Conservation (phyloP, 345 rosid species). For the Noccaea bulbosa region DNA sequence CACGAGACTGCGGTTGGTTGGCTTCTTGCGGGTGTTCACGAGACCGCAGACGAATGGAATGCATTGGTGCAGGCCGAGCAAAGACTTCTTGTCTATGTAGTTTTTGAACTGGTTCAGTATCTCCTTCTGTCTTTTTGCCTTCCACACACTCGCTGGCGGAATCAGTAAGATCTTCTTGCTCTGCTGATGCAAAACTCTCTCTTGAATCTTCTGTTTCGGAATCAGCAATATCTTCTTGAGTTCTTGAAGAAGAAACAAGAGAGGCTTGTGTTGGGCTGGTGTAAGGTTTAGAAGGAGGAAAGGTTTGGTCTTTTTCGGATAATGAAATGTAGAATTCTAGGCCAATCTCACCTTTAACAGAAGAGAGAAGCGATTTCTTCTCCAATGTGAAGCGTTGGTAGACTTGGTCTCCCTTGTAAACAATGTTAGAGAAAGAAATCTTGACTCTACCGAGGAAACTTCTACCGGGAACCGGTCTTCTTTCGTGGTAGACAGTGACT, state of each 20-base stretch:
- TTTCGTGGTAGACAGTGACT: conserved; percentile 55
- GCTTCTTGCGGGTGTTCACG: conserved; percentile 34
- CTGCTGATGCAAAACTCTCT: conserved; percentile 34
- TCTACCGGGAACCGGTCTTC: conserved; percentile 50
- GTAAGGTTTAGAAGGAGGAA: conserved; percentile 13
- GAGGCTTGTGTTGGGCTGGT: conserved; percentile 19
- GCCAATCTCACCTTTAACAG: conserved; percentile 66
- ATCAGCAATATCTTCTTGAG: conserved; percentile 36
- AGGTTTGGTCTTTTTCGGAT: conserved; percentile 23
- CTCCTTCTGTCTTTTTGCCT: conserved; percentile 3
- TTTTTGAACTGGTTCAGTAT: conserved; percentile 28
- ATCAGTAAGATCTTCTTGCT: conserved; percentile 31
- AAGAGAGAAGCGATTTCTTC: conserved; percentile 50
- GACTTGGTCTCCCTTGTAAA: conserved; percentile 58
- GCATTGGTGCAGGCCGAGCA: conserved; percentile 45
- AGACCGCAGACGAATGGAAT: conserved; percentile 43
- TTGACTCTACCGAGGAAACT: conserved; percentile 56
- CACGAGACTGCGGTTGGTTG: conserved; percentile 25
- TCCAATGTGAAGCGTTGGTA: conserved; percentile 52
- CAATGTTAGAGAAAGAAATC: conserved; percentile 51
- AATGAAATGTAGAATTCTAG: conserved; percentile 47
- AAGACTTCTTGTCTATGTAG: conserved; percentile 46
- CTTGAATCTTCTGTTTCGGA: conserved; percentile 40
- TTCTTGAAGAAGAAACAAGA: conserved; percentile 6
- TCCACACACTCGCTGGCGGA: conserved; percentile 9